Percentiles rank a stretch among this genome's conserved stretches.
phyloP scores from a whole-genome alignment of 1,284 basidiomycete species.

The Cutaneotrichosporon dermatis region DNA sequence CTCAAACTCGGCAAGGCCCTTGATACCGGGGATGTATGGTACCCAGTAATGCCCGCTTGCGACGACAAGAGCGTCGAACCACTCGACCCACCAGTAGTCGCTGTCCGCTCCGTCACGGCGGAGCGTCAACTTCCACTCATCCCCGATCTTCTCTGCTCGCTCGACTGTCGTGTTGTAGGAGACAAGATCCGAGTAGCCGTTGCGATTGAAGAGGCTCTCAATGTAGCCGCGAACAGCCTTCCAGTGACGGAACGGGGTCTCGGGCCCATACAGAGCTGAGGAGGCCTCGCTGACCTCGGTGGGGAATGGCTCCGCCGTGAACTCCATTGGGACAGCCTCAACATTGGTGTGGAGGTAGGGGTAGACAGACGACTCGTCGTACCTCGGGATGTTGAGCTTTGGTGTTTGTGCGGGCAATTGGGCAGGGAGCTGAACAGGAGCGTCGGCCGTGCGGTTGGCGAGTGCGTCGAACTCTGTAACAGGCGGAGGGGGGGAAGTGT shows the following conservation, averaged over 20 bases:
- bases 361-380: conserved; percentile 8
- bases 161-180: conserved; percentile 56
- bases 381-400: not conserved
- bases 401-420: conserved; percentile 1
- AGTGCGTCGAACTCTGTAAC: conserved; percentile 6
- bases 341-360: conserved; percentile 16
- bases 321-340: conserved; percentile 8
- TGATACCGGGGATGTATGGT: conserved; percentile 51
- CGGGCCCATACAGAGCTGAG: not conserved
- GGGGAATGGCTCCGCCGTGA: conserved; percentile 9
- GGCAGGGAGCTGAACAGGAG: conserved; percentile 2
- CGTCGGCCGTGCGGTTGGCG: conserved; percentile 6
- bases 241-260: conserved; percentile 15
- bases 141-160: conserved; percentile 48
- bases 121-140: conserved; percentile 28
- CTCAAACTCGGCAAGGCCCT: conserved; percentile 49
- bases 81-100: conserved; percentile 31
- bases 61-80: conserved; percentile 54
- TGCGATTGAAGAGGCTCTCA: conserved; percentile 42
- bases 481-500: not conserved
- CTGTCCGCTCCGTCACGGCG: conserved; percentile 50
- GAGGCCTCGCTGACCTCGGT: not conserved
- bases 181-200: conserved; percentile 48
- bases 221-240: conserved; percentile 19
- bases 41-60: conserved; percentile 54